Base-by-base conservation (phyloP, 2,329 filamentous ascomycete genomes). In the Trichophyton equinum region DNA sequence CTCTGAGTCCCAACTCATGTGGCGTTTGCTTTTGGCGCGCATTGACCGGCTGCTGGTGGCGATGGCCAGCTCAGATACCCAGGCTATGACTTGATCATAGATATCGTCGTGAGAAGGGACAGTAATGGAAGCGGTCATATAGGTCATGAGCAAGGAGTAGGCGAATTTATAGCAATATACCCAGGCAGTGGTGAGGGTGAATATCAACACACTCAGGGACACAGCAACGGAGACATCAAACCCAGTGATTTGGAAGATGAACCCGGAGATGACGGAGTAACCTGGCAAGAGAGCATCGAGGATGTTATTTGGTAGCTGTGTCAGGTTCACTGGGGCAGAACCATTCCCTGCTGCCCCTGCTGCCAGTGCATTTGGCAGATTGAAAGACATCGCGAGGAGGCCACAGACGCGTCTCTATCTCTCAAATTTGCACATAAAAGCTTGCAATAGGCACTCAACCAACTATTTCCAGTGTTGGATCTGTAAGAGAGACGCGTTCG, bases 21-120 rank as follows among this genome's bases (percentile, higher is more conserved):
- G 79, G 58, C 76, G 77, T 1, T 77, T 75, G 0, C 82, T 84
- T 68, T 84, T 80, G 4, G 81, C 83, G 63, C 78, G 79, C 18
- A 85, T 71, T 2, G 76, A 76, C 11, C 81, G 77, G 36, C 80
- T 81, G 55, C 77, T 77, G 38, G 75, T 75, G 62, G 82, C 77
- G 22, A 71, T 74, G 8, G 79, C 78, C 67, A 84, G 79, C 46
- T 76, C 69, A 0, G 81, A 79, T 1, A 86, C 74, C 75, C 82
- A 86, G 61, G 79, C 77, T 74, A 85, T 83, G 58, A 86, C 67
- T 60, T 85, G 80, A 4, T 68, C 60, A 67, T 83, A 84, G 51
- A 85, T 84, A 61, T 82, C 79, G 66, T 86, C 83, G 56, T 76
- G 76, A 64, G 78, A 79, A 63, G 73, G 76, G 55, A 86, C 74